Conservation (phyloP, 768 basidiomycete species). For the Auricularia cornea region DNA sequence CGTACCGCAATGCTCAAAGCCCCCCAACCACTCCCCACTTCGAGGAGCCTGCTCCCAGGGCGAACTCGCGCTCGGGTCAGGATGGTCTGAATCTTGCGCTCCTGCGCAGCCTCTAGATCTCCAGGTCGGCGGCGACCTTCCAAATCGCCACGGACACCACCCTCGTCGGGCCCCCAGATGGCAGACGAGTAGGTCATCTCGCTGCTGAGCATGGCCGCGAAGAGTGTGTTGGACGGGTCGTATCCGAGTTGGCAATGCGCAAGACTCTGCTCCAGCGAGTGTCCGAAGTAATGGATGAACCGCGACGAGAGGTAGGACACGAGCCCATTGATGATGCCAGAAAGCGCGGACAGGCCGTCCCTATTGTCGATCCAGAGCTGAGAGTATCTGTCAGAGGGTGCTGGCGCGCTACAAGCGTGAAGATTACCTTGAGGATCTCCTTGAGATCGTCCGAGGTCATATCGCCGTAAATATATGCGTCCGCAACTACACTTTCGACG, state of each 20-base stretch:
- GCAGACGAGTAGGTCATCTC: conserved; percentile 37
- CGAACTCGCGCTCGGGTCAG: conserved; percentile 27
- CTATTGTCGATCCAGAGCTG: conserved; percentile 26
- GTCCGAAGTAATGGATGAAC: conserved; percentile 23
- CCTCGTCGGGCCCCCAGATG: conserved; percentile 25
- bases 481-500: conserved; percentile 15
- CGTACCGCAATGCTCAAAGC: conserved; percentile 27
- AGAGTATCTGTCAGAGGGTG: too few species aligned
- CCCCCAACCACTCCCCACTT: conserved; percentile 35
- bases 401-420: background rate
- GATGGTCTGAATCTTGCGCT: conserved; percentile 28
- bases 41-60: conserved; percentile 28
- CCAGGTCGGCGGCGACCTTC: background rate
- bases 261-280: conserved; percentile 20
- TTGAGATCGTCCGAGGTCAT: conserved; percentile 23
- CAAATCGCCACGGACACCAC: conserved; percentile 14
- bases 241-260: conserved; percentile 26
- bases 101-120: conserved; percentile 28
- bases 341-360: conserved; percentile 16
- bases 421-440: conserved; percentile 21
- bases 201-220: conserved; percentile 21
- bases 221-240: conserved; percentile 26
- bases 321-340: conserved; percentile 17
- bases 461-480: conserved; percentile 29
- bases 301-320: conserved; percentile 15